A percentile compares a stretch with the other conserved stretches of the same genome.
Conservation (phyloP, 2,329 filamentous ascomycete species). For the Arthrobotrys pseudoclavata region DNA sequence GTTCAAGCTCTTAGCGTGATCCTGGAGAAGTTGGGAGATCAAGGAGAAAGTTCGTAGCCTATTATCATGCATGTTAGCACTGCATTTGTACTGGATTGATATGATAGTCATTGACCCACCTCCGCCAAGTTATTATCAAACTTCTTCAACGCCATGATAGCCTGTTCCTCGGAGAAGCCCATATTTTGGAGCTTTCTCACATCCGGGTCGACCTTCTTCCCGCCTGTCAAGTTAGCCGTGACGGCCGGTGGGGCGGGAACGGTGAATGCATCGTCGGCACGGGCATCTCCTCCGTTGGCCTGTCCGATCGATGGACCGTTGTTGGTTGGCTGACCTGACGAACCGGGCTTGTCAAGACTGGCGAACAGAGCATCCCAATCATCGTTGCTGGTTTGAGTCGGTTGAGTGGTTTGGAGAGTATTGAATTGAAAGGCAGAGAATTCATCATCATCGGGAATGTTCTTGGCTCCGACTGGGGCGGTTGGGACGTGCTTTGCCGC, state of each 20-base stretch:
- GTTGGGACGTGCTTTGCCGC: conserved; percentile 63
- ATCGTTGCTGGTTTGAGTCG: conserved; percentile 69
- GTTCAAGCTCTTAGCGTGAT: conserved; percentile 19
- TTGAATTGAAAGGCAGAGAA: conserved; percentile 70
- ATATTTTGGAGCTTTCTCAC: conserved; percentile 89
- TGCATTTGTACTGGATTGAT: too few species aligned
- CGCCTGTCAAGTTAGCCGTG: conserved; percentile 49
- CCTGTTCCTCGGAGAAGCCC: conserved; percentile 83
- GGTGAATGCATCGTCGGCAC: conserved; percentile 33
- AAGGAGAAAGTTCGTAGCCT: conserved; percentile 59
- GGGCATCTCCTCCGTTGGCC: conserved; percentile 61
- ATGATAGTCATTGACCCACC: conserved; percentile 71
- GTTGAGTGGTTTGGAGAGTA: conserved; percentile 66
- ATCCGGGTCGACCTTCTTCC: conserved; percentile 80
- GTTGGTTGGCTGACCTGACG: conserved; percentile 74
- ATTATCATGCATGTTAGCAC: conserved; percentile 33
- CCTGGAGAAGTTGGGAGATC: conserved; percentile 56
- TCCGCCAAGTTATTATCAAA: conserved; percentile 96
- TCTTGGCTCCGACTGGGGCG: conserved; percentile 62
- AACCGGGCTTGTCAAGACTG: conserved; percentile 64
- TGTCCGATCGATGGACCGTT: conserved; percentile 63
- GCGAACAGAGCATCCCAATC: conserved; percentile 98
- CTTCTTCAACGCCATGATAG: conserved; percentile 86
- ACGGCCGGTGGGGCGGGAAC: conserved; percentile 14
- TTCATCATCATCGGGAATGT: conserved; percentile 66